Evolutionary conservation across 495 filamentous ascomycete species (phyloP).

Genomic region (Durotheca rogersii): DNA sequence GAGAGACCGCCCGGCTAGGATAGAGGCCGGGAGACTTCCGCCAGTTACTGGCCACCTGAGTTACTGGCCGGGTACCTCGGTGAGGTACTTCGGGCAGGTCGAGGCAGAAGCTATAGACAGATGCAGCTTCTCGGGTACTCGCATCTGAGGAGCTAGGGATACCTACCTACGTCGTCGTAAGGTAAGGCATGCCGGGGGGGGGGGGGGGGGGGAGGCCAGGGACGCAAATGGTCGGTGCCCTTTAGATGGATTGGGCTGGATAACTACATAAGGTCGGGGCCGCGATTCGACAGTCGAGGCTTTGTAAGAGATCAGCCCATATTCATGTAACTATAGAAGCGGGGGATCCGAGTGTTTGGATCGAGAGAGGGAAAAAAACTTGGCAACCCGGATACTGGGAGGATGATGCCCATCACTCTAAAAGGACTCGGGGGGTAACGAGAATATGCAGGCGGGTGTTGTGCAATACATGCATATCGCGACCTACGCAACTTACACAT

Average conservation of each 20-base stretch:
- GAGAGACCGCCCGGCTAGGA: no score
- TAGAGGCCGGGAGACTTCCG: no score
- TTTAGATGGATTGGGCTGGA: background rate
- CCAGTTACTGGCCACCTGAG: background rate
- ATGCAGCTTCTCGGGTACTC: background rate
- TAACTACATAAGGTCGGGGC: background rate
- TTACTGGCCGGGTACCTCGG: background rate
- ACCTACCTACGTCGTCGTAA: background rate
- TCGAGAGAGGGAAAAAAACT: slow-evolving; percentile 25
- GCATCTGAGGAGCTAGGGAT: background rate
- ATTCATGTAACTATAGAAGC: slow-evolving; percentile 20
- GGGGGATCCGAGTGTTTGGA: slow-evolving; percentile 29
- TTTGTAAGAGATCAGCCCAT: background rate
- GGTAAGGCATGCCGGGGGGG: background rate
- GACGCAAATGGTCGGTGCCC: background rate
- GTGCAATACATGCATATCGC: slow-evolving; percentile 24
- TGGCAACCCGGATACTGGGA: slow-evolving; percentile 29
- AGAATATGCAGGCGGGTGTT: slow-evolving; percentile 11
- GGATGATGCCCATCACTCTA: slow-evolving; percentile 24
- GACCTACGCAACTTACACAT: slow-evolving; percentile 10
- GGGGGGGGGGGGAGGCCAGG: background rate
- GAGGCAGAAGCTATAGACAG: background rate
- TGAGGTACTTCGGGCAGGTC: background rate
- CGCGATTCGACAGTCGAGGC: slow-evolving; percentile 18
- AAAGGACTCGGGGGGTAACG: slow-evolving; percentile 18